A percentile compares a stretch with the other conserved stretches of the same genome.
Evolutionary conservation across 192 early-diverging fungal species (phyloP).

Genomic region (Backusella circina): DNA sequence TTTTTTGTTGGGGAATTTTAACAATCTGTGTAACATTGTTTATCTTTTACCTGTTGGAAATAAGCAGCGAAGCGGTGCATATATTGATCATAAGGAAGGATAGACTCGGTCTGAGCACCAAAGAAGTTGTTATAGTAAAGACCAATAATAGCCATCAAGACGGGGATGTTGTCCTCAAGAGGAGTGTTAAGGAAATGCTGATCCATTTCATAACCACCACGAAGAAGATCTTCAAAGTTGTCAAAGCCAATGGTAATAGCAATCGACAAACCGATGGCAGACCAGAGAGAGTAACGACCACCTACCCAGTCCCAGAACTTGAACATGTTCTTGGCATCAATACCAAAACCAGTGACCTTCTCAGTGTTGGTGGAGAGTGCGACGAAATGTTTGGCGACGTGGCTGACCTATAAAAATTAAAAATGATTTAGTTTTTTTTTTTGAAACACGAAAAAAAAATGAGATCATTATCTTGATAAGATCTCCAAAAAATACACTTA

Average conservation of each 20-base stretch:
- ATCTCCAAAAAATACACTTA: conserved; percentile 36
- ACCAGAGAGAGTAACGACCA: conserved; percentile 99
- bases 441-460: background rate
- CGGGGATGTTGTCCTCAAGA: conserved; percentile 92
- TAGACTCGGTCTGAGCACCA: conserved; percentile 88
- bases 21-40: background rate
- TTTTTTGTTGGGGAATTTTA: background rate
- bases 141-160: conserved; percentile 83
- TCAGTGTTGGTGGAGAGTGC: conserved; percentile 94
- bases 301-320: conserved; percentile 99
- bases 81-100: conserved; percentile 99
- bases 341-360: conserved; percentile 89
- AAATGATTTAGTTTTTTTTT: background rate
- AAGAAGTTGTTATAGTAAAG: conserved; percentile 99
- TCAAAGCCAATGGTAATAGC: conserved; percentile 92
- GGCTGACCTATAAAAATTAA: conserved; percentile 42
- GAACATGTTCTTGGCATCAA: conserved; percentile 97
- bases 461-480: background rate
- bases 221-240: conserved; percentile 88
- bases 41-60: conserved; percentile 85
- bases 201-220: conserved; percentile 96
- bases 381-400: conserved; percentile 99
- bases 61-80: conserved; percentile 97
- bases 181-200: conserved; percentile 89
- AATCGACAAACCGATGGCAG: conserved; percentile 97